Base-by-base conservation (phyloP, 129 eudicot species). In the Dittrichia graveolens region DNA sequence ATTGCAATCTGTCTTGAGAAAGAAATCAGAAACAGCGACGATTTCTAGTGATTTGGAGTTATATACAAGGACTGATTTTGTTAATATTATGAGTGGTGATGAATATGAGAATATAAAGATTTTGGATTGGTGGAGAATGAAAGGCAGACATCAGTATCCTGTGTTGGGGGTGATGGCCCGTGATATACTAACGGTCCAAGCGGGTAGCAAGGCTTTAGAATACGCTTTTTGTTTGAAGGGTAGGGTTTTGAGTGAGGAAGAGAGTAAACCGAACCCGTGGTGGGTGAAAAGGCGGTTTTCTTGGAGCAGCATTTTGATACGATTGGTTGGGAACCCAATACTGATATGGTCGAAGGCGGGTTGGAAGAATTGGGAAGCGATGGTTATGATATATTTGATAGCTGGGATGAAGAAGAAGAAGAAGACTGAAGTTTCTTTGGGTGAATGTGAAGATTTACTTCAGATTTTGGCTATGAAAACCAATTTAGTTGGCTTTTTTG, bases 241-340 rank as follows among this genome's bases (percentile, higher is more conserved):
- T 3, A 73, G 61, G 70, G 39, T n/a, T 15, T 35, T 73, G 78
- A 50, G 38, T 11, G 40, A 48, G 58, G 7, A 50, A 8, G 18
- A 13, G 7, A 37, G 70, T 16, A 12, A 8, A 3, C 5, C 34
- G 3, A 4, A 39, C 14, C 18, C 70, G 5, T 35, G 65, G 39
- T 61, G 41, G 52, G 14, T 35, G 7, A 19, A 61, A 48, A 47
- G 66, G 42, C 52, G 78, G 4, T 73, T 11, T 73, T 73, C 61
- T 61, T 73, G 70, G 61, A 73, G 78, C 70, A 73, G 50, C 50
- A 73, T 47, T 61, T 73, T 61, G 14, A 73, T 4, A 3, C 39
- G 4, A 52, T 4, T 43, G 58, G 50, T 7, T 15, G 16, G 31
- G 54, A 34, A 59, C 6, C 5, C 3, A 38, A 8, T 10, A 24